phyloP scores from a whole-genome alignment of 176 grass and related monocot species.

The Oropetium thomaeum region DNA sequence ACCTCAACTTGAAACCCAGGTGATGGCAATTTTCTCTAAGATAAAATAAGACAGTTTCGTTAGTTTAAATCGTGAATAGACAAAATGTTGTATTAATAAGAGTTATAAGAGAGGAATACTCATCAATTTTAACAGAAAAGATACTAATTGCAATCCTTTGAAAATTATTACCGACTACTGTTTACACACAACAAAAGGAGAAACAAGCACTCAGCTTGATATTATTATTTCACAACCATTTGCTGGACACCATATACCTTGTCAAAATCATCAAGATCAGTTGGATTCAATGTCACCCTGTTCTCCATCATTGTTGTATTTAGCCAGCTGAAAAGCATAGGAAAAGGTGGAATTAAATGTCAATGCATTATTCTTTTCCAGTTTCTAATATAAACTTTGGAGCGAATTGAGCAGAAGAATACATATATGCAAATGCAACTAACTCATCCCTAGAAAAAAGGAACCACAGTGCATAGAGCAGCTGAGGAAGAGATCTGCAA shows the following conservation, averaged over 20 bases:
- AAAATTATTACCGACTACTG: not conserved
- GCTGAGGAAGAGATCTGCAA: not conserved
- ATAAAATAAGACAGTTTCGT: constrained; percentile 24
- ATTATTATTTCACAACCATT: not conserved
- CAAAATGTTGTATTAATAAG: not conserved
- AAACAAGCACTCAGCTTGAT: not conserved
- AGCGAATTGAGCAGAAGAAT: too few species aligned
- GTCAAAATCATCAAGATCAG: constrained; percentile 94
- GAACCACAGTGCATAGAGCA: constrained; percentile 16
- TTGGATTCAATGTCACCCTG: constrained; percentile 72
- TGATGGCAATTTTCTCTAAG: constrained; percentile 91
- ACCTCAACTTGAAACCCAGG: constrained; percentile 91
- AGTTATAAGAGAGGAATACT: not conserved
- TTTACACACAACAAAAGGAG: not conserved
- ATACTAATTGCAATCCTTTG: not conserved
- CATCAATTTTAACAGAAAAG: not conserved
- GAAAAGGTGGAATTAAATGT: constrained; percentile 8
- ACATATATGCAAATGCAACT: constrained; percentile 24
- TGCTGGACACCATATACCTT: constrained; percentile 77
- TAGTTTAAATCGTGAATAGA: not conserved
- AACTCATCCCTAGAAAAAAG: constrained; percentile 22
- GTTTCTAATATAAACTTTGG: constrained; percentile 24
- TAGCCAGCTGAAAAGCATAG: constrained; percentile 69
- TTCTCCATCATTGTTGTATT: constrained; percentile 99
- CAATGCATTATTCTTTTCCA: constrained; percentile 2